Percentiles rank a stretch among this genome's conserved stretches.
Conservation (phyloP, 495 filamentous ascomycete genomes). For the Paragyromitra xinjiangensis region DNA sequence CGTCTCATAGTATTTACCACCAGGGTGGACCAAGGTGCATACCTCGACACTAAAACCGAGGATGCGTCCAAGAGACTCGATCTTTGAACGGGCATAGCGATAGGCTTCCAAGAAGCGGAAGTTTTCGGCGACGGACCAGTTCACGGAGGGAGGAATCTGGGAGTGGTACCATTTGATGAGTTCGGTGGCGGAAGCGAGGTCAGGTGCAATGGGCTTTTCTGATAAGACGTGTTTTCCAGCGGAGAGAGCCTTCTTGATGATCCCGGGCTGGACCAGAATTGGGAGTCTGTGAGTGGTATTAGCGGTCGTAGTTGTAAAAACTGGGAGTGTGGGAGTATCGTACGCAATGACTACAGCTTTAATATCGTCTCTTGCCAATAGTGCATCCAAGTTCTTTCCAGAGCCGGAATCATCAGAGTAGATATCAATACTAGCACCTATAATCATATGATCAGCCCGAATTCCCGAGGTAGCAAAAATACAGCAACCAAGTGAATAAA, state of each 20-base stretch:
- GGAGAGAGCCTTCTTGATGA: constrained; percentile 68
- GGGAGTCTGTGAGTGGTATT: constrained; percentile 61
- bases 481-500: neutral
- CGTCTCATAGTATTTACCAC: constrained; percentile 72
- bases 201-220: constrained; percentile 83
- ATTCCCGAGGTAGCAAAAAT: constrained; percentile 31
- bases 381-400: constrained; percentile 66
- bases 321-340: constrained; percentile 53
- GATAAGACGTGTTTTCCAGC: constrained; percentile 81
- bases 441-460: neutral
- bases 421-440: constrained; percentile 60
- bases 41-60: constrained; percentile 70
- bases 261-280: constrained; percentile 67
- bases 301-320: neutral
- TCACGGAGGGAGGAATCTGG: constrained; percentile 59
- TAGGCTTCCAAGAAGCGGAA: constrained; percentile 72
- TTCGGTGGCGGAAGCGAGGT: constrained; percentile 68
- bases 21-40: constrained; percentile 65
- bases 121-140: constrained; percentile 78
- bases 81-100: constrained; percentile 66
- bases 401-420: constrained; percentile 69
- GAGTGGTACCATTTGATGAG: constrained; percentile 70
- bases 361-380: constrained; percentile 73
- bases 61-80: constrained; percentile 70
- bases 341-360: constrained; percentile 74